phyloP scores from a whole-genome alignment of 2,329 filamentous ascomycete genomes.

The Hymenoscyphus infarciens region DNA sequence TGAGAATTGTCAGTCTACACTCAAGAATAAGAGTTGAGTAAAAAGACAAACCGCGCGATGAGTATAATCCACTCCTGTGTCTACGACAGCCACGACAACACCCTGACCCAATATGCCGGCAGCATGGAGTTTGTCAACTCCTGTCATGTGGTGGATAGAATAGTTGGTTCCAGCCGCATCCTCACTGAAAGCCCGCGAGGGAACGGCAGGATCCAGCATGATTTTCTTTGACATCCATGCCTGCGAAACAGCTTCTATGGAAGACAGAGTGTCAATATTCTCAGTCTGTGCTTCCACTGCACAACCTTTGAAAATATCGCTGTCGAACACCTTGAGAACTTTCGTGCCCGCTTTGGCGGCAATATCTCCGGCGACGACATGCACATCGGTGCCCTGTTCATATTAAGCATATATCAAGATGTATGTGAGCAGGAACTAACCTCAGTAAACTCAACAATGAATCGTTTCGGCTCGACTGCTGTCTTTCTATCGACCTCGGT shows the following conservation, averaged over 20 bases:
- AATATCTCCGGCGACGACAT: neutral
- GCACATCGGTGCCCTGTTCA: conserved; percentile 3
- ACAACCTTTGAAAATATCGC: conserved; percentile 6
- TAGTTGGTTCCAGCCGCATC: neutral
- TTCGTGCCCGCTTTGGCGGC: conserved; percentile 1
- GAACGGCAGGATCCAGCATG: conserved; percentile 2
- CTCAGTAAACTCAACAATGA: conserved; percentile 6
- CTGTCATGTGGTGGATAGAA: conserved; percentile 2
- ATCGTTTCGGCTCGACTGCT: conserved; percentile 4
- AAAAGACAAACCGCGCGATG: conserved; percentile 4
- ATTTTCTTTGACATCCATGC: conserved; percentile 7
- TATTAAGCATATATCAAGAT: neutral
- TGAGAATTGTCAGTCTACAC: neutral
- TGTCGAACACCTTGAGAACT: conserved; percentile 6
- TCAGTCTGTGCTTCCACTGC: neutral
- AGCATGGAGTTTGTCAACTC: conserved; percentile 8
- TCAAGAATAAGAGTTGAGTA: neutral
- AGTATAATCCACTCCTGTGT: conserved; percentile 7
- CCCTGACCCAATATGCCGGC: conserved; percentile 6
- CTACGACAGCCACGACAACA: neutral
- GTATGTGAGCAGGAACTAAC: neutral
- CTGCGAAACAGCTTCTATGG: neutral
- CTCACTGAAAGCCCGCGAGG: neutral
- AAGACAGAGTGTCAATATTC: neutral
- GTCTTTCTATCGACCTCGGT: conserved; percentile 5